Conservation (phyloP, 148 eudicot species). For the Rhododendron molle region DNA sequence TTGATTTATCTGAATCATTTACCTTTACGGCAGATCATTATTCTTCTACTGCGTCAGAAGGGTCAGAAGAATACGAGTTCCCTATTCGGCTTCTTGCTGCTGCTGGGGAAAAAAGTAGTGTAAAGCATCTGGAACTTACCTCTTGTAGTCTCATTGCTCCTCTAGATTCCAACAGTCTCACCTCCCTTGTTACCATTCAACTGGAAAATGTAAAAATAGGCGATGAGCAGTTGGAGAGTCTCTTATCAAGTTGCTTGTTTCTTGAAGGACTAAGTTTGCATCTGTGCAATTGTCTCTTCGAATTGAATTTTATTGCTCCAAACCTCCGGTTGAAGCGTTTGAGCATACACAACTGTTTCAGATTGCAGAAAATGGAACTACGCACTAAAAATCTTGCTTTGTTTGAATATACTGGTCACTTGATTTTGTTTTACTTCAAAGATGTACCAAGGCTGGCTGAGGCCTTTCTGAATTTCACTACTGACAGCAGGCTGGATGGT, state of each 20-base stretch:
- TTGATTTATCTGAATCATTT: constrained; percentile 19
- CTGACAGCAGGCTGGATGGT: constrained; percentile 16
- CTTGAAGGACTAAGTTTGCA: constrained; percentile 23
- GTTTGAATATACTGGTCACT: constrained; percentile 24
- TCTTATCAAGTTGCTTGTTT: constrained; percentile 20
- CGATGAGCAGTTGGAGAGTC: constrained; percentile 15
- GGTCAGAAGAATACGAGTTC: constrained; percentile 12
- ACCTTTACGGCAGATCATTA: neutral
- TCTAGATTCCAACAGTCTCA: neutral
- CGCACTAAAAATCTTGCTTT: constrained; percentile 10
- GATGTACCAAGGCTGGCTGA: constrained; percentile 22
- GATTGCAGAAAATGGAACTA: constrained; percentile 20
- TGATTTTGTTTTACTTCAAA: constrained; percentile 17
- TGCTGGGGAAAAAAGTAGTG: constrained; percentile 1
- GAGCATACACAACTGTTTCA: constrained; percentile 14
- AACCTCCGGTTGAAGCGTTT: constrained; percentile 18
- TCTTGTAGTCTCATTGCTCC: constrained; percentile 16
- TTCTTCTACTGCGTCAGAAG: neutral
- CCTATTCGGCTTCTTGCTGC: constrained; percentile 17
- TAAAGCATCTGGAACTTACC: constrained; percentile 20
- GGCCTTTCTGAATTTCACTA: constrained; percentile 19
- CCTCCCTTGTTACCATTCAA: constrained; percentile 19
- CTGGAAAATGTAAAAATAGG: constrained; percentile 13
- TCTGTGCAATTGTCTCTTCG: constrained; percentile 16
- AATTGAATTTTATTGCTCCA: constrained; percentile 7